Evolutionary conservation across 2,329 filamentous ascomycete species (phyloP), one percentile per base, ranked within the genome.

Genomic region (Penicillium sp.): DNA sequence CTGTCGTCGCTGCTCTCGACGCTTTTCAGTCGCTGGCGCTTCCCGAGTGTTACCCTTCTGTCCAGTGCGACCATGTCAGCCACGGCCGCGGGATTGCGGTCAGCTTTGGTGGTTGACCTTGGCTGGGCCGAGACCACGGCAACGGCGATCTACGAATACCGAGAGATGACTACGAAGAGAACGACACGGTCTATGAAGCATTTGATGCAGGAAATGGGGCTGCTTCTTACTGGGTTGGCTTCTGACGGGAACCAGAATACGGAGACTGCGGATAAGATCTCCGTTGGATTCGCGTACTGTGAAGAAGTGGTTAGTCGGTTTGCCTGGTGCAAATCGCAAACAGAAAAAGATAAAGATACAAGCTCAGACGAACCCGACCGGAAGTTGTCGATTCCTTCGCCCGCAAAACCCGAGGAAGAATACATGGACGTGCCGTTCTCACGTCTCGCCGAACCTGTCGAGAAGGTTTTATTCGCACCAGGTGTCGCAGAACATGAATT

Each of bases 101-200:
- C 90, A n/a, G 91, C 88, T 1, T 73, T 99, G 40, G 85, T 97
- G 0, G 80, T 99, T 37, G 91, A 99, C 67, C 81, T 99, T 57
- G 94, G 93, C 41, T 99, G 94, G 94, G 82, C 86, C 40, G 94
- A 97, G 72, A 96, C 92, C 0, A 82, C 87, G 0, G 84, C 95
- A 23, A 96, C 91, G 0, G 89, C 87, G 6, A 81, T 97, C 7
- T 97, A 92, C 68, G 94, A 99, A 74, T 96, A 91, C 70, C 86
- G 90, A 51, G 91, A 96, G 70, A 84, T 96, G 1, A 79, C 81
- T 16, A 85, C 84, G 51, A 83, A 80, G 54, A 82, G 90, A 51
- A 93, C 84, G 38, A 80, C 90, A 15, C 82, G 94, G 60, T 91
- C 85, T 34, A 91, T 88, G 56, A 92, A 86, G 66, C 72, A 82